Evolutionary conservation across 257 asterid genomes (phyloP), one percentile per base, ranked within the genome.

Genomic region (Solanum chiquidenum): DNA sequence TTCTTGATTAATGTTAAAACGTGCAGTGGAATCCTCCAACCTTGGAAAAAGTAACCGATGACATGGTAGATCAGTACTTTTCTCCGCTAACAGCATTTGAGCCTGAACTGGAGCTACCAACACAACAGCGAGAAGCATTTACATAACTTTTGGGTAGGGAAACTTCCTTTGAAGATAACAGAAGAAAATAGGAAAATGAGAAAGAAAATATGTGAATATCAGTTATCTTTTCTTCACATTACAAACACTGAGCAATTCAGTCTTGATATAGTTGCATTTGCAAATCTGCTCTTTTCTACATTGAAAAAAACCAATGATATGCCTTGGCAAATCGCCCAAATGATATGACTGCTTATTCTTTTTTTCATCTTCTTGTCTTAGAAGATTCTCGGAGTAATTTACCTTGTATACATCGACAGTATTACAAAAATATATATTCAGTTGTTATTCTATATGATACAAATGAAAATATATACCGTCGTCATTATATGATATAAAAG

Each of bases 21-120:
- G 42, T 93, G 93, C 97, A 97, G 99, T 97, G 99, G 98, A 92
- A 93, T 88, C 99, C 99, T 73, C 99, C 98, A 66, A 97, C 91
- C 87, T 92, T 97, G 93, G 96, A 95, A 77, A 89, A 93, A 52
- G 98, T 93, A 89, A 88, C 98, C 13, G 52, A 92, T 84, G 98
- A 97, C 92, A 97, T 97, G 99, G 96, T 97, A 44, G 98, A 95
- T 89, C 92, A 89, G 88, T 97, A 97, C 90, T 94, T 97, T 49
- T 80, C 95, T 60, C 95, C 93, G 20, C 86, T 94, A 55, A 90
- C 94, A 68, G 95, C 96, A 34, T 83, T 84, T 20, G 99, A 95
- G 91, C 98, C 98, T 83, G 98, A 95, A 62, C 95, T 97, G 27
- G 93, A 95, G 75, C 95, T 97, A 64, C 98, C 99, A 68, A 93